These are phyloP conservation scores for Diaporthe australafricana DNA, from an alignment of 2,329 filamentous ascomycete genomes.

Conservation along the genomic window DNA sequence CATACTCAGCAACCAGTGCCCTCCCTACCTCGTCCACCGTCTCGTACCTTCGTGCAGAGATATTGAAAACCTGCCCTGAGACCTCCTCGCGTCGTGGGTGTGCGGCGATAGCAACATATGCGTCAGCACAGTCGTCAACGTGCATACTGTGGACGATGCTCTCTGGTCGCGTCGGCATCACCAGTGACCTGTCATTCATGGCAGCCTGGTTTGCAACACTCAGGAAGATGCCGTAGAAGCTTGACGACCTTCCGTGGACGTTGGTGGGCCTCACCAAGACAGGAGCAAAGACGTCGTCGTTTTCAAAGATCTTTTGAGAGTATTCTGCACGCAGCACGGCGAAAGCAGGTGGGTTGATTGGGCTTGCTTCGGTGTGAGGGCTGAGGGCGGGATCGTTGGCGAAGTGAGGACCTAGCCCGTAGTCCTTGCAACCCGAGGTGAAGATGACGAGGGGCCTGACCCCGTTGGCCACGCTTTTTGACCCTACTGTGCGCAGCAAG, in stretches of 20 bases:
- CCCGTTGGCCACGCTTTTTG: slow-evolving; percentile 47
- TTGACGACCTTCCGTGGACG: slow-evolving; percentile 58
- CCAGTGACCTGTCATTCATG: slow-evolving; percentile 41
- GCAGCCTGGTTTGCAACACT: slow-evolving; percentile 44
- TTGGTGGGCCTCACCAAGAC: slow-evolving; percentile 58
- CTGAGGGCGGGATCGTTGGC: slow-evolving; percentile 49
- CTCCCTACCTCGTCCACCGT: slow-evolving; percentile 52
- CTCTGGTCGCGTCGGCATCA: slow-evolving; percentile 48
- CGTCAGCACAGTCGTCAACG: slow-evolving; percentile 61
- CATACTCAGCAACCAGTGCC: slow-evolving; percentile 55
- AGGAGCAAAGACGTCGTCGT: slow-evolving; percentile 54
- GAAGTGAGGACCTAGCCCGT: slow-evolving; percentile 50
- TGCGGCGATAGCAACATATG: slow-evolving; percentile 58
- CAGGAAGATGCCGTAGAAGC: slow-evolving; percentile 56
- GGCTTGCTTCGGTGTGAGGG: slow-evolving; percentile 57
- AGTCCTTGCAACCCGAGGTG: slow-evolving; percentile 63
- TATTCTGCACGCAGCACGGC: slow-evolving; percentile 47
- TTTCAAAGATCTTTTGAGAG: slow-evolving; percentile 51
- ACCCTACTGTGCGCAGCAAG: slow-evolving; percentile 49
- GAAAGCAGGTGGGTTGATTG: slow-evolving; percentile 47
- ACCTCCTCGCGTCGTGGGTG: slow-evolving; percentile 48
- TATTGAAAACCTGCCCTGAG: slow-evolving; percentile 56
- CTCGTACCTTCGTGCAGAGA: slow-evolving; percentile 58
- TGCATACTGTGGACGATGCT: slow-evolving; percentile 59
- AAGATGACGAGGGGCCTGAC: slow-evolving; percentile 56